Percentiles rank a stretch among this genome's conserved stretches.
phyloP scores from a whole-genome alignment of 805 yeast species.

The Saturnispora gosingensis region DNA sequence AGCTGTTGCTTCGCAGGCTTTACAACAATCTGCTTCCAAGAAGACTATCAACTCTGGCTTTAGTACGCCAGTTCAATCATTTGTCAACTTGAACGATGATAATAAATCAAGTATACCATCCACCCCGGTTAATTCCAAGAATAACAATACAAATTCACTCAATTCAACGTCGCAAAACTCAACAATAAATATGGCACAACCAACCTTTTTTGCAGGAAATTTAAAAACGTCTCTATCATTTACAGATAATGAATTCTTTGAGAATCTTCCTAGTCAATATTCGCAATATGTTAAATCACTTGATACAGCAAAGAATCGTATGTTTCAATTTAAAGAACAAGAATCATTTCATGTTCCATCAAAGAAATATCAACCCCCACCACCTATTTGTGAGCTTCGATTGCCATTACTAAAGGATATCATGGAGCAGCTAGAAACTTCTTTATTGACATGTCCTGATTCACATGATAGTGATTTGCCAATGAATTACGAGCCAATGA shows the following conservation, averaged over 20 bases:
- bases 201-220: slow-evolving; percentile 2
- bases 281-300: slow-evolving; percentile 20
- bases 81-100: background rate
- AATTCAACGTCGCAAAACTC: background rate
- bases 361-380: slow-evolving; percentile 3
- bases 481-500: slow-evolving; percentile 57
- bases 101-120: background rate
- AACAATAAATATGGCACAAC: background rate
- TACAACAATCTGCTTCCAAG: background rate
- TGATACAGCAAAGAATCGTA: slow-evolving; percentile 27
- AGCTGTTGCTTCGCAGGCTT: slow-evolving; percentile 5
- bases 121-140: background rate
- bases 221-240: background rate
- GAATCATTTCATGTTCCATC: slow-evolving; percentile 8
- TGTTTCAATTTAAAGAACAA: slow-evolving; percentile 12
- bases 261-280: slow-evolving; percentile 22
- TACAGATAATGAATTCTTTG: slow-evolving; percentile 15
- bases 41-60: background rate
- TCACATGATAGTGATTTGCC: slow-evolving; percentile 86
- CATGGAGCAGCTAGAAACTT: slow-evolving; percentile 56
- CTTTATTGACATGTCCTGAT: slow-evolving; percentile 86
- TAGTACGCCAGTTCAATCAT: slow-evolving; percentile 2
- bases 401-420: slow-evolving; percentile 49
- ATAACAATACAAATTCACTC: background rate
- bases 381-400: slow-evolving; percentile 29